Percentiles rank a stretch among this genome's conserved stretches.
Evolutionary conservation across 2,329 filamentous ascomycete genomes (phyloP).

Genomic region (Myriosclerotinia scirpicola): DNA sequence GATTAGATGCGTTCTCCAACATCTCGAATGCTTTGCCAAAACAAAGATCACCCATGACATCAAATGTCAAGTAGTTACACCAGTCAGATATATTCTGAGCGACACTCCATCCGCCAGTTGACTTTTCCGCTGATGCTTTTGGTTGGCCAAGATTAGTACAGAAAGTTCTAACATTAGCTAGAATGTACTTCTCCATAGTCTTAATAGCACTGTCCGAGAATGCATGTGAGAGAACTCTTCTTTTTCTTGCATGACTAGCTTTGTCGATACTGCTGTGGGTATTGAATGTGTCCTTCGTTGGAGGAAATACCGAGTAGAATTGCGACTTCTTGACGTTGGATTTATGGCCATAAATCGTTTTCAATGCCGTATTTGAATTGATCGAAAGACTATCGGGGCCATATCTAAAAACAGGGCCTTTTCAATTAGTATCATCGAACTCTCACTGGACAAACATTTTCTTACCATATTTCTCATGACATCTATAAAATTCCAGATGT

Average conservation of each 20-base stretch:
- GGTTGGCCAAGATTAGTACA: constrained; percentile 52
- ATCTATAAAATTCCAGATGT: constrained; percentile 41
- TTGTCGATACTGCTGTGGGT: constrained; percentile 73
- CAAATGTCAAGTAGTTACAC: constrained; percentile 47
- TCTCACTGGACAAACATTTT: neutral
- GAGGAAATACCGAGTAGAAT: constrained; percentile 73
- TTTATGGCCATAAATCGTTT: constrained; percentile 64
- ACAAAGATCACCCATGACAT: constrained; percentile 52
- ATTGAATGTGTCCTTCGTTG: constrained; percentile 63
- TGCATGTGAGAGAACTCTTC: constrained; percentile 62
- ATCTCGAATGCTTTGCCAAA: constrained; percentile 54
- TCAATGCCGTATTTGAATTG: constrained; percentile 68
- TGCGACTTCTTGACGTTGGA: constrained; percentile 66
- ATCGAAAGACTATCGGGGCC: constrained; percentile 76
- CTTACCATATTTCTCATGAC: constrained; percentile 43
- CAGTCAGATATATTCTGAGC: constrained; percentile 59
- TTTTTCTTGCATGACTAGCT: constrained; percentile 66
- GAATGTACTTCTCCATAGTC: constrained; percentile 39
- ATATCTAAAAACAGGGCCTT: constrained; percentile 66
- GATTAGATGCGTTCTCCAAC: constrained; percentile 53
- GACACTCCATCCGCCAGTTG: constrained; percentile 49
- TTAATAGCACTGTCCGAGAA: constrained; percentile 48
- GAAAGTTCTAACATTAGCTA: constrained; percentile 51
- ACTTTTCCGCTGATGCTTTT: constrained; percentile 44
- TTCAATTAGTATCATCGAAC: constrained; percentile 15